phyloP scores from a whole-genome alignment of 2,329 filamentous ascomycete genomes.

The Claviceps capensis region DNA sequence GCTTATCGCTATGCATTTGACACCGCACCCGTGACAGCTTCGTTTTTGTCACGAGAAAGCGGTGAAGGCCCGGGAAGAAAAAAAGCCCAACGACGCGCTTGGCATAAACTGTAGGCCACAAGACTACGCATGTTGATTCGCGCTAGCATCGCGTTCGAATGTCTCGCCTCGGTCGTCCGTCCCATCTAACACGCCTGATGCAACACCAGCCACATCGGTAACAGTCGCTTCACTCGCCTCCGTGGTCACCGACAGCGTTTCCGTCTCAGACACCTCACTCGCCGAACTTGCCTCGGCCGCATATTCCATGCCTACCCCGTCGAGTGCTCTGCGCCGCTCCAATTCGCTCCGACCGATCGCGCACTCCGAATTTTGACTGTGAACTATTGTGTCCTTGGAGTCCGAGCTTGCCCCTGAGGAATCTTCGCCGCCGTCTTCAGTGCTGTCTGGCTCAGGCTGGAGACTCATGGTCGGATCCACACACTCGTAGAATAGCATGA shows the following conservation, averaged over 20 bases:
- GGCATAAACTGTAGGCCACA: not conserved
- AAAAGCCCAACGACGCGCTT: not conserved
- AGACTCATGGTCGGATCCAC: conserved; percentile 40
- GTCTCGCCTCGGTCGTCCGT: conserved; percentile 2
- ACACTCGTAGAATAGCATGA: conserved; percentile 95
- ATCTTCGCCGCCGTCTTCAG: conserved; percentile 9
- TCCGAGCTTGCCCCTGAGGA: not conserved
- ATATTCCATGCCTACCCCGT: not conserved
- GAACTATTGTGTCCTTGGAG: not conserved
- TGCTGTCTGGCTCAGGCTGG: conserved; percentile 15
- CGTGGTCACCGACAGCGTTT: not conserved
- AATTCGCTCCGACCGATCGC: not conserved
- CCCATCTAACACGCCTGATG: conserved; percentile 2
- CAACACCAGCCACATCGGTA: not conserved
- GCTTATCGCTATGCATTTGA: no score
- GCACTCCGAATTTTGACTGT: not conserved
- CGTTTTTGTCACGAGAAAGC: no score
- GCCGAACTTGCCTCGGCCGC: not conserved
- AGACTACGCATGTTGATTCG: not conserved
- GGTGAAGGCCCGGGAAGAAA: no score
- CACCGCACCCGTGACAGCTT: not conserved
- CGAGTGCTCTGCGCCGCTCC: not conserved
- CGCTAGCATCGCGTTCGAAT: not conserved
- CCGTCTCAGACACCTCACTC: conserved; percentile 1
- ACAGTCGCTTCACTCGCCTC: conserved; percentile 1